Base-by-base conservation (phyloP, 2,329 filamentous ascomycete genomes). In the Exophiala viscosa region DNA sequence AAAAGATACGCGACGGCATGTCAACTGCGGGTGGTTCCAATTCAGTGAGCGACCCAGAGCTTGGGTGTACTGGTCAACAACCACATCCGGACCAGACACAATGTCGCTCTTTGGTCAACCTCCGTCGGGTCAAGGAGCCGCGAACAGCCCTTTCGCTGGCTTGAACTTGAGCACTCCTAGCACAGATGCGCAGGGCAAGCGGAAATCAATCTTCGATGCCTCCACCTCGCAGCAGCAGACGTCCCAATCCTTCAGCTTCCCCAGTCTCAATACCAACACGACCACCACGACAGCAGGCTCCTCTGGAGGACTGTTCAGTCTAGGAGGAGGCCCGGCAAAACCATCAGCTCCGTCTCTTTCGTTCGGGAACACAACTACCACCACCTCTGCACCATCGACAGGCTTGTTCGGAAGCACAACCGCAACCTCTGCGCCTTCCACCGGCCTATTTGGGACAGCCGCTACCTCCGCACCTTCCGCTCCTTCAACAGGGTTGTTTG, bases 191-290 rank as follows among this genome's bases (percentile, higher is more conserved):
- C 47, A 50, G 18, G 59, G 54, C 14, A 63, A 63, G 42, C 59
- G 61, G 35, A 62, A 63, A 46, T 61, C 60, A 23, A 57, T 63
- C 39, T 62, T 63, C 36, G 61, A 63, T 36, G 42, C 50, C 18
- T 59, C 60, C 13, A 57, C 58, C 35, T 52, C 57, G 17, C 59
- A 58, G 41, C 45, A 38, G 17, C 47, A 53, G 33, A 44, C 45
- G 14, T 42, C 46, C 13, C 45, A 48, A 34, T 32, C 52, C 11
- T 48, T 48, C 6, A 18, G 39, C 15, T 54, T 60, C 42, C 20
- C 41, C n/a, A 44, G 49, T 7, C 41, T 55, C 32, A 50, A 44
- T 36, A 50, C 52, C 17, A 42, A 45, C 6, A 34, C 49, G 5
- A 49, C 55, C 20, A 42, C 55, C 5, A 45, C 54, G 3, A n/a